Conservation (phyloP, 78 protist species). For the Dictyostelium purpureum region DNA sequence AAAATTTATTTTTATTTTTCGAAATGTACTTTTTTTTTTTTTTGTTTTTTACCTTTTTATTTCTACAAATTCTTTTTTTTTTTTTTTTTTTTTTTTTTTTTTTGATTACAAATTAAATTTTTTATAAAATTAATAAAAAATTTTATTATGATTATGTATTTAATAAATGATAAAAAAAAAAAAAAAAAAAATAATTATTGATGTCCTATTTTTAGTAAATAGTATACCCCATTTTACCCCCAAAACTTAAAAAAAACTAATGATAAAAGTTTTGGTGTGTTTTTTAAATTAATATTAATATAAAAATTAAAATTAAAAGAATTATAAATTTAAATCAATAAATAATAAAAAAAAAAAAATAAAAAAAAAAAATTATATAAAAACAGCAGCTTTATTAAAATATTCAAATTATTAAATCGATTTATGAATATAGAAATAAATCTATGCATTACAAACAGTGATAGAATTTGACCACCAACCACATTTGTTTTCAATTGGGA, state of each 20-base stretch:
- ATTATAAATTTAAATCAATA: too few species aligned
- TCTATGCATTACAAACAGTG: neutral
- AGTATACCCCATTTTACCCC: too few species aligned
- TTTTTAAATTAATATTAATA: neutral
- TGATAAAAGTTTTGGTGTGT: neutral
- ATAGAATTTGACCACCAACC: constrained; percentile 18
- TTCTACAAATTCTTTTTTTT: too few species aligned
- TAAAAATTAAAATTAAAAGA: too few species aligned
- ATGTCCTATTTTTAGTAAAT: neutral
- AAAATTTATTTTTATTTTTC: neutral
- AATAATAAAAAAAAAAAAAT: too few species aligned
- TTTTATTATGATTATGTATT: neutral
- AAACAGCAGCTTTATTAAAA: too few species aligned
- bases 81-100: neutral
- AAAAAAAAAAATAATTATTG: neutral
- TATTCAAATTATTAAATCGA: neutral
- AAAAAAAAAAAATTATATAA: too few species aligned
- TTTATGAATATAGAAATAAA: neutral
- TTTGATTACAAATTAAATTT: neutral
- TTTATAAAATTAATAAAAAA: neutral
- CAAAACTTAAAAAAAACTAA: too few species aligned
- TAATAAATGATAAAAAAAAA: too few species aligned
- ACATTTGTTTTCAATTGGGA: neutral
- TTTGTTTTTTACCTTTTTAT: neutral
- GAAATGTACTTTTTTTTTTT: neutral